These are phyloP conservation scores for Cynanchum wilfordii DNA, from an alignment of 257 asterid genomes.

Conservation along the genomic window DNA sequence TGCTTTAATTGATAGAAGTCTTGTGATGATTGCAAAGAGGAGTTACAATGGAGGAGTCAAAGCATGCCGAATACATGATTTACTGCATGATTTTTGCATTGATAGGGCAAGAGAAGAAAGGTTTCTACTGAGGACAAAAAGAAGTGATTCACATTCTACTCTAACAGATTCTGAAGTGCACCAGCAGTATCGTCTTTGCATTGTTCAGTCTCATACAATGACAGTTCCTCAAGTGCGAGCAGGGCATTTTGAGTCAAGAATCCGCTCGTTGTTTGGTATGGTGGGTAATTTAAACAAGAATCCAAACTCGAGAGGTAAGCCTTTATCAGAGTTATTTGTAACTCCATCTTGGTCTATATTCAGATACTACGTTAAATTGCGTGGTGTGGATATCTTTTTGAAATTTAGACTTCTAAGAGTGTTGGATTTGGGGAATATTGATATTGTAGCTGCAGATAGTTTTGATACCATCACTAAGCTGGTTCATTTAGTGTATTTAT, in stretches of 20 bases:
- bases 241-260: neutral
- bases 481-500: neutral
- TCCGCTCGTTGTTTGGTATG: neutral
- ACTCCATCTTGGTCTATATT: neutral
- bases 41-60: neutral
- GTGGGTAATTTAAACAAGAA: neutral
- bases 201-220: neutral
- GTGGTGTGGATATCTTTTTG: neutral
- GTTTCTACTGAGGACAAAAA: neutral
- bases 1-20: slow-evolving; percentile 3
- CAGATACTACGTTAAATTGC: neutral
- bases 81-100: slow-evolving; percentile 11
- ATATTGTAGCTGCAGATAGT: neutral
- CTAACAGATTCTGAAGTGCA: neutral
- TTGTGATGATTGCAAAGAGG: neutral
- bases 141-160: neutral
- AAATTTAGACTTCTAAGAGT: slow-evolving; percentile 8
- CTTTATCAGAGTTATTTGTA: neutral
- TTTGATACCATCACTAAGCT: neutral
- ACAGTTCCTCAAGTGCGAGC: neutral
- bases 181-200: slow-evolving; percentile 2
- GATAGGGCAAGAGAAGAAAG: slow-evolving; percentile 8
- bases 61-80: slow-evolving; percentile 12
- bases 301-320: neutral
- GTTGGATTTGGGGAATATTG: neutral